Evolutionary conservation across 1,284 basidiomycete genomes (phyloP).

Genomic region (Irpex rosettiformis): DNA sequence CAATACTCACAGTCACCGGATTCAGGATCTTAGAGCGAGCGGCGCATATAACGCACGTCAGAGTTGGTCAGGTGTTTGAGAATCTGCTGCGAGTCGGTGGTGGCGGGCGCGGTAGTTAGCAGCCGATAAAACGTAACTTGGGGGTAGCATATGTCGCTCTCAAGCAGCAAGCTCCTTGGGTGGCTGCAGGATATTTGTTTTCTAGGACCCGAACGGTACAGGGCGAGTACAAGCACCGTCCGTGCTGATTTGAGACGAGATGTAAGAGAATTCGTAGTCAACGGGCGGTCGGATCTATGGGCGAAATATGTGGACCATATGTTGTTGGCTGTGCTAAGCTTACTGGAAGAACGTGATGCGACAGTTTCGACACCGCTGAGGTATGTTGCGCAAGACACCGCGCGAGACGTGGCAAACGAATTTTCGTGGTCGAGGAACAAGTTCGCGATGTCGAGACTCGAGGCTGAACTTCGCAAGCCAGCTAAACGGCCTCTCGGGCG

Average conservation of each 20-base stretch:
- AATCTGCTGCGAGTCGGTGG: neutral
- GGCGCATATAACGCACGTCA: neutral
- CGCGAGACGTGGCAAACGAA: neutral
- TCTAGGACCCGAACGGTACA: neutral
- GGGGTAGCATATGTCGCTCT: neutral
- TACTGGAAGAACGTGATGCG: neutral
- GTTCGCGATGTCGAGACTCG: neutral
- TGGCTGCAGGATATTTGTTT: neutral
- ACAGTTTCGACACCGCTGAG: constrained; percentile 1
- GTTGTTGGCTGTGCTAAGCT: neutral
- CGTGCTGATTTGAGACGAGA: neutral
- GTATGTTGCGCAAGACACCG: neutral
- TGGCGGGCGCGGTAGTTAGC: neutral
- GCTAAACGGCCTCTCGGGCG: neutral
- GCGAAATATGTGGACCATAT: neutral
- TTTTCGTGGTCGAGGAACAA: neutral
- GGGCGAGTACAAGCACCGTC: neutral
- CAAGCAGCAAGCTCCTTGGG: neutral
- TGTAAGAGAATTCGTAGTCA: no score
- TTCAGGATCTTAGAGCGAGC: neutral
- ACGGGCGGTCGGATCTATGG: neutral
- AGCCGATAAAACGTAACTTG: neutral
- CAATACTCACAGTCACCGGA: neutral
- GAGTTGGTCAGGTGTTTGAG: neutral
- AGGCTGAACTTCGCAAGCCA: neutral